Evolutionary conservation across 345 rosid genomes (phyloP), one percentile per base, ranked within the genome.

Genomic region (Moricandia moricandioides): DNA sequence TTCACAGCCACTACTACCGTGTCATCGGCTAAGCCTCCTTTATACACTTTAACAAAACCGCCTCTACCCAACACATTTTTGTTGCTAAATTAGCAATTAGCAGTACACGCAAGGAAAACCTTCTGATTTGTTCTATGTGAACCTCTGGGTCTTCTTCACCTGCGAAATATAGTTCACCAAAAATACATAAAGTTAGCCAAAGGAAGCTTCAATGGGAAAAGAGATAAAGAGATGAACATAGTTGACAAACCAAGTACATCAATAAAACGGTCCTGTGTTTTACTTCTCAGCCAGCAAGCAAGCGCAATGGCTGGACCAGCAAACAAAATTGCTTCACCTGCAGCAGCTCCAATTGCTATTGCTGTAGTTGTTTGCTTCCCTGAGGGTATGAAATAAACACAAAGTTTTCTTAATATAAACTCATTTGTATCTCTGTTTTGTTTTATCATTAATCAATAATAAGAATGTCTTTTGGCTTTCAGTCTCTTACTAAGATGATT

Each of bases 331-430:
- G 91, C 92, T 70, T 95, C 93, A 45, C 91, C 95, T 8, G 89
- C 96, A 83, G 93, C 97, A 67, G 90, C 98, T 60, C 98, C 98
- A 7, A 93, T 90, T 37, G 93, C 96, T 69, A 91, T 91, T 82
- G 88, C 83, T 78, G 88, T 91, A 62, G 88, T 90, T 14, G 35
- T 78, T 76, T 63, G 73, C 35, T 66, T 69, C 72, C 86, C 97
- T 94, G 62, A 35, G 65, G 57, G 56, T 35, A 81, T 16, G 29
- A 69, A 9, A 52, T 40, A 64, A 10, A 62, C 59, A 40, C 24
- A 64, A 43, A 12, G 4, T 43, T 43, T 64, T 47, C 13, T 26
- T 47, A 27, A 47, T 45, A 57, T 12, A 62, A 69, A 30, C 10
- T 17, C 57, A 66, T 8, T 10, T 21, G 24, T 21, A 21, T 21